phyloP scores from a whole-genome alignment of 2,329 filamentous ascomycete genomes.

The Penicillium expansum region DNA sequence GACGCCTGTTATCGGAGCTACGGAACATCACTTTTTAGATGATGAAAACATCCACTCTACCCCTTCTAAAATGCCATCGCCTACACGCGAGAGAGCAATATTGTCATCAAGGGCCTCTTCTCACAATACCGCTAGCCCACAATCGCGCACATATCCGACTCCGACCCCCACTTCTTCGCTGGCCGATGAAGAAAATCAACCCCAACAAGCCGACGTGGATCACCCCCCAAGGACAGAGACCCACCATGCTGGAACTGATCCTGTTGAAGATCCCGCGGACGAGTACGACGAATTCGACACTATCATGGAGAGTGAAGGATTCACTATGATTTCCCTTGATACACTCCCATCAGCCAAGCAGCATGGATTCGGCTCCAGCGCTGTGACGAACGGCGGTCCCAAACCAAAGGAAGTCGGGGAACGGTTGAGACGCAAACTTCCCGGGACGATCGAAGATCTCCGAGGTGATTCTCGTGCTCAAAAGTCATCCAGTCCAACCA shows the following conservation, averaged over 20 bases:
- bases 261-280: conserved; percentile 34
- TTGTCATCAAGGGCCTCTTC: conserved; percentile 37
- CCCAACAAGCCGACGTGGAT: conserved; percentile 7
- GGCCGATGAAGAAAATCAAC: conserved; percentile 35
- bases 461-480: conserved; percentile 14
- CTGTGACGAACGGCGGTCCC: conserved; percentile 26
- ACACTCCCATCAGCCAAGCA: conserved; percentile 52
- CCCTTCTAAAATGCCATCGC: conserved; percentile 37
- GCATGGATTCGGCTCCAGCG: conserved; percentile 37
- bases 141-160: conserved; percentile 39
- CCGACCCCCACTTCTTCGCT: conserved; percentile 41
- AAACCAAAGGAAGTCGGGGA: conserved; percentile 28
- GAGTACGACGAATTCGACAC: conserved; percentile 54
- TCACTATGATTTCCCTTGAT: conserved; percentile 57
- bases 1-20: conserved; percentile 30
- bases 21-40: conserved; percentile 29
- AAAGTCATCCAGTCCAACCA: conserved; percentile 16
- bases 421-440: conserved; percentile 28
- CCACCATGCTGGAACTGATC: conserved; percentile 2
- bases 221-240: conserved; percentile 11
- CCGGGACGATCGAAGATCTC: conserved; percentile 20
- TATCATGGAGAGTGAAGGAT: conserved; percentile 57
- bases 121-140: conserved; percentile 33
- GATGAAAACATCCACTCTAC: conserved; percentile 33
- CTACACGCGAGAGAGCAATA: conserved; percentile 24